These are phyloP conservation scores for Grammothele lineata DNA, from an alignment of 768 basidiomycete genomes.

Conservation along the genomic window DNA sequence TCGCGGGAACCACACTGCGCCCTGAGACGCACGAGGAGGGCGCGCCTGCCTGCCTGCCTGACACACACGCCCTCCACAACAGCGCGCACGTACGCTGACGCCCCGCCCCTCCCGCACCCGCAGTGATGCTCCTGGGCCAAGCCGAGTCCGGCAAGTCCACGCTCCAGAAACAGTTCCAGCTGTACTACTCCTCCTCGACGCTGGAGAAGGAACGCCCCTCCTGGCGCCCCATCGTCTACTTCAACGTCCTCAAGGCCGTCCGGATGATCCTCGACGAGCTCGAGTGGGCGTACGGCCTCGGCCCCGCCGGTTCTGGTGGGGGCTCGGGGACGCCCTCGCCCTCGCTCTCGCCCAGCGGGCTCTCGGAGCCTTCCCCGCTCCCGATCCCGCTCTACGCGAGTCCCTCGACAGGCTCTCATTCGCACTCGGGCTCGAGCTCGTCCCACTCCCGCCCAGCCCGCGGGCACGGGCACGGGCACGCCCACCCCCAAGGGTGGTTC, in stretches of 20 bases:
- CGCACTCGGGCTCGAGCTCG: not conserved
- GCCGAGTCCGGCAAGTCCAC: conserved; percentile 67
- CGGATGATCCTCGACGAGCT: conserved; percentile 71
- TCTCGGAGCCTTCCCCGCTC: conserved; percentile 9
- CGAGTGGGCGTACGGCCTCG: conserved; percentile 48
- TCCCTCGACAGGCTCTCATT: not conserved
- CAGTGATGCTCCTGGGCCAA: conserved; percentile 31
- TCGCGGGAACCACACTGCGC: too few species aligned
- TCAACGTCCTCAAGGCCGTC: conserved; percentile 63
- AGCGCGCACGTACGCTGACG: not conserved
- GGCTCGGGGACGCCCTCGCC: conserved; percentile 5
- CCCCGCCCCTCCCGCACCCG: not conserved
- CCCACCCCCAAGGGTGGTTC: conserved; percentile 29
- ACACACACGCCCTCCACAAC: not conserved
- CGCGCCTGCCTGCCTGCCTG: not conserved
- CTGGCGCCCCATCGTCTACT: conserved; percentile 43
- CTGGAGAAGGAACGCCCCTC: conserved; percentile 37
- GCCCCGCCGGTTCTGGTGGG: conserved; percentile 16
- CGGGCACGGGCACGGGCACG: too few species aligned
- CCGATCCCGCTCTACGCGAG: not conserved
- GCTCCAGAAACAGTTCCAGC: conserved; percentile 79
- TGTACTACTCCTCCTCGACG: conserved; percentile 58
- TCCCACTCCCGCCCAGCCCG: conserved; percentile 25
- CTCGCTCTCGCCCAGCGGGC: conserved; percentile 17
- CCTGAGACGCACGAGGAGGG: not conserved